Conservation (phyloP, 345 rosid genomes). For the Punica granatum region DNA sequence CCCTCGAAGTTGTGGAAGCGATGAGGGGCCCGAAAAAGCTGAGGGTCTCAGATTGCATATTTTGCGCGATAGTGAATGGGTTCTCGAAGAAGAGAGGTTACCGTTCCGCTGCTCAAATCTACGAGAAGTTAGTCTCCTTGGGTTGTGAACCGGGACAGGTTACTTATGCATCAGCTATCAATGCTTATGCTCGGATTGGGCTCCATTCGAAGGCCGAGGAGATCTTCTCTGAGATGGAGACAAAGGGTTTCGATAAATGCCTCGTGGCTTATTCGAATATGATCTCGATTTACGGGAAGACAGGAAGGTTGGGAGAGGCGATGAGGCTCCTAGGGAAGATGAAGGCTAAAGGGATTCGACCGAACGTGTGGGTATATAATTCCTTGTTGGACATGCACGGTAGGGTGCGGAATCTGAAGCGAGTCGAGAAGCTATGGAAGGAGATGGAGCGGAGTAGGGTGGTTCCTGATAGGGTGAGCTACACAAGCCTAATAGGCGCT, state of each 20-base stretch:
- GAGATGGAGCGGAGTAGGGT: conserved; percentile 72
- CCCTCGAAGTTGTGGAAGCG: conserved; percentile 40
- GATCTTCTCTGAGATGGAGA: conserved; percentile 58
- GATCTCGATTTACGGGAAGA: conserved; percentile 72
- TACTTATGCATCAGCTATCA: conserved; percentile 70
- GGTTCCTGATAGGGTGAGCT: conserved; percentile 69
- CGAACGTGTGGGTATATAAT: conserved; percentile 82
- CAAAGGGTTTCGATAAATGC: conserved; percentile 60
- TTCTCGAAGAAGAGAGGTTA: conserved; percentile 56
- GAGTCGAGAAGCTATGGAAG: conserved; percentile 77
- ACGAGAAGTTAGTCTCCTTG: conserved; percentile 36
- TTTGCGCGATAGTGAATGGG: conserved; percentile 68
- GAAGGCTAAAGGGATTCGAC: conserved; percentile 67
- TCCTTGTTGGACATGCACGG: conserved; percentile 82
- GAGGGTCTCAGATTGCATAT: conserved; percentile 65
- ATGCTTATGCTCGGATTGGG: conserved; percentile 50
- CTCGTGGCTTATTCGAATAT: conserved; percentile 77
- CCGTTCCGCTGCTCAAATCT: conserved; percentile 39
- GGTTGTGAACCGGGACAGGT: conserved; percentile 81
- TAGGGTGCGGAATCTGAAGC: conserved; percentile 48
- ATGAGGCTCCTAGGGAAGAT: conserved; percentile 63
- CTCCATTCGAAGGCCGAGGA: conserved; percentile 53
- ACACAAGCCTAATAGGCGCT: conserved; percentile 64
- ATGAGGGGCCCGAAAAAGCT: conserved; percentile 36
- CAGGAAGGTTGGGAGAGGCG: conserved; percentile 55